Conservation (phyloP, 1,284 basidiomycete species). For the Ceratobasidium theobromae region DNA sequence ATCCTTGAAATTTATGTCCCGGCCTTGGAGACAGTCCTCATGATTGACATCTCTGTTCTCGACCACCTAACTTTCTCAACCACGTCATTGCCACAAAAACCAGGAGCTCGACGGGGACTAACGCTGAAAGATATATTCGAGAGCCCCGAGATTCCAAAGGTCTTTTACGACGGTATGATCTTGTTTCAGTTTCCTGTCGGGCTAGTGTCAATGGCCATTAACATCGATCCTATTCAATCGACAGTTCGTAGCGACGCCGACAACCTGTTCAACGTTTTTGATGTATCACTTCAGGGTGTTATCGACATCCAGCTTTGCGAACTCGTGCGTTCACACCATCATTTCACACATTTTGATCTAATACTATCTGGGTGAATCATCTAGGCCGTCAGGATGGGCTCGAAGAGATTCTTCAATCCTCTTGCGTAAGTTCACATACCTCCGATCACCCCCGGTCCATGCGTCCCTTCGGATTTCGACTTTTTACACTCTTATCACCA, state of each 20-base stretch:
- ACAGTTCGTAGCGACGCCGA: slow-evolving; percentile 9
- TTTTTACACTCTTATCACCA: not conserved
- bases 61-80: slow-evolving; percentile 16
- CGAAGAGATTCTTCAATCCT: slow-evolving; percentile 26
- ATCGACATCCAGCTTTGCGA: slow-evolving; percentile 22
- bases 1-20: slow-evolving; percentile 10
- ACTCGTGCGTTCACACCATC: not conserved
- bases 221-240: not conserved
- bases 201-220: not conserved
- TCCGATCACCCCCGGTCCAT: slow-evolving; percentile 15
- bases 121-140: slow-evolving; percentile 24
- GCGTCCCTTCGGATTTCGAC: not conserved
- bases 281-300: slow-evolving; percentile 16
- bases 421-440: slow-evolving; percentile 25
- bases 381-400: slow-evolving; percentile 17
- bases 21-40: not conserved
- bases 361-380: not conserved
- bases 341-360: not conserved
- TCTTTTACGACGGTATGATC: slow-evolving; percentile 24
- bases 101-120: slow-evolving; percentile 10
- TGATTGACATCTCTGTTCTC: slow-evolving; percentile 14
- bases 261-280: slow-evolving; percentile 15
- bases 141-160: slow-evolving; percentile 17
- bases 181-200: not conserved
- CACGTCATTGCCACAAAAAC: not conserved